Conservation (phyloP, 768 basidiomycete species). For the Termitomyces sp. region DNA sequence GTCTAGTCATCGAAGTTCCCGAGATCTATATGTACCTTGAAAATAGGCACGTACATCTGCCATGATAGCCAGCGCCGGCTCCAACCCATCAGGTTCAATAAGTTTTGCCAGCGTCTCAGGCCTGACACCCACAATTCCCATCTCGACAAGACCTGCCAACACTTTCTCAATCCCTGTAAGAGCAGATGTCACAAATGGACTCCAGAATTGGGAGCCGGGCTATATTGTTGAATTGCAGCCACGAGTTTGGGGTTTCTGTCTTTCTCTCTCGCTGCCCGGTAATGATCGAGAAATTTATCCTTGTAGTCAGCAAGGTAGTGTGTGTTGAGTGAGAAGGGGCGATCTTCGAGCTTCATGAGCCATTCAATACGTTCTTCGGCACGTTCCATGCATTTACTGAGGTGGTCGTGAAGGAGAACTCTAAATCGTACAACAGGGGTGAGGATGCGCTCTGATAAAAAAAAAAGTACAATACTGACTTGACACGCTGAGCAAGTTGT, state of each 20-base stretch:
- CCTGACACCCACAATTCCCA: slow-evolving; percentile 34
- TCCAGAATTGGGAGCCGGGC: not conserved
- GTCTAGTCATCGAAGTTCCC: not conserved
- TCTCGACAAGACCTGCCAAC: slow-evolving; percentile 28
- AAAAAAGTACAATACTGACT: slow-evolving; percentile 15
- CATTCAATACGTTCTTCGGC: slow-evolving; percentile 39
- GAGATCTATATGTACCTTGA: slow-evolving; percentile 43
- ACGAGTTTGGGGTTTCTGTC: slow-evolving; percentile 22
- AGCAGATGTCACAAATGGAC: not conserved
- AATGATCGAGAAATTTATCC: slow-evolving; percentile 45
- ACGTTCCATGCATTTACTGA: slow-evolving; percentile 35
- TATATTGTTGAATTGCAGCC: slow-evolving; percentile 21
- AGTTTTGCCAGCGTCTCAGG: slow-evolving; percentile 44
- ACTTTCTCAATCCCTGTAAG: slow-evolving; percentile 27
- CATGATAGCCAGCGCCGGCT: slow-evolving; percentile 61
- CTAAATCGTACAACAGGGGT: slow-evolving; percentile 21
- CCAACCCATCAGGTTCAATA: slow-evolving; percentile 45
- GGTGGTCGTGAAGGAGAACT: slow-evolving; percentile 43
- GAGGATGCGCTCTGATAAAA: not conserved
- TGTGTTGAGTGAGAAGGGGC: slow-evolving; percentile 43
- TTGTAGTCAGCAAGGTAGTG: slow-evolving; percentile 42
- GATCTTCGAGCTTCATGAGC: slow-evolving; percentile 39
- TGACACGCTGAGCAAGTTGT: slow-evolving; percentile 41
- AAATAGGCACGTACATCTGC: slow-evolving; percentile 70
- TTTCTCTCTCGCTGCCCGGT: slow-evolving; percentile 36